These are phyloP conservation scores for Apostasia ramifera DNA, from an alignment of 106 monocot genomes.

Conservation along the genomic window DNA sequence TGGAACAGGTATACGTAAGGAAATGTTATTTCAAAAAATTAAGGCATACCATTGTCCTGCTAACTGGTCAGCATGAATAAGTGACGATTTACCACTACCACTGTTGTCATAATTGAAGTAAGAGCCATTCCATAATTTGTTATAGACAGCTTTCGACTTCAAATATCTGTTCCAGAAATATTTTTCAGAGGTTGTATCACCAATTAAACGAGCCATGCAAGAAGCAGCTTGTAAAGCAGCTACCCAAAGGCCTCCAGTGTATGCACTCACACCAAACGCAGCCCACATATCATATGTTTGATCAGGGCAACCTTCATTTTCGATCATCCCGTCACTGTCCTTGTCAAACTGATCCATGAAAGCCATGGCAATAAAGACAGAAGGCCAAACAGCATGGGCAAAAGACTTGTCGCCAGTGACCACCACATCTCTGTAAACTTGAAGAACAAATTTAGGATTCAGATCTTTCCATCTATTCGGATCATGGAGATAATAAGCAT, in stretches of 20 bases:
- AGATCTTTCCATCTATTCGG: slow-evolving; percentile 60
- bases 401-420: slow-evolving; percentile 51
- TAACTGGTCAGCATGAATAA: slow-evolving; percentile 86
- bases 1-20: no score
- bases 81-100: slow-evolving; percentile 35
- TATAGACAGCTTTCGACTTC: slow-evolving; percentile 65
- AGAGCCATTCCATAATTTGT: slow-evolving; percentile 82
- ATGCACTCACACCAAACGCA: slow-evolving; percentile 55
- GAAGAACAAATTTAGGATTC: slow-evolving; percentile 65
- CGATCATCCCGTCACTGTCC: slow-evolving; percentile 70
- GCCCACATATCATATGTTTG: slow-evolving; percentile 79
- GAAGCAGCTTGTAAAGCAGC: slow-evolving; percentile 69
- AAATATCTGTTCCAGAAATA: slow-evolving; percentile 57
- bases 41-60: slow-evolving; percentile 83
- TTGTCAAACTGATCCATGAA: slow-evolving; percentile 84
- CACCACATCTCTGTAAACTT: slow-evolving; percentile 55
- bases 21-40: neutral
- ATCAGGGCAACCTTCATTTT: slow-evolving; percentile 69
- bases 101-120: slow-evolving; percentile 88
- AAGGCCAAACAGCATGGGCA: slow-evolving; percentile 54
- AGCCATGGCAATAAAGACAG: slow-evolving; percentile 64
- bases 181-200: slow-evolving; percentile 44
- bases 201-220: slow-evolving; percentile 42
- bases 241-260: slow-evolving; percentile 69
- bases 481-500: slow-evolving; percentile 45